Evolutionary conservation across 768 basidiomycete genomes (phyloP), one percentile per base, ranked within the genome.

Genomic region (Tylopilus sp.): DNA sequence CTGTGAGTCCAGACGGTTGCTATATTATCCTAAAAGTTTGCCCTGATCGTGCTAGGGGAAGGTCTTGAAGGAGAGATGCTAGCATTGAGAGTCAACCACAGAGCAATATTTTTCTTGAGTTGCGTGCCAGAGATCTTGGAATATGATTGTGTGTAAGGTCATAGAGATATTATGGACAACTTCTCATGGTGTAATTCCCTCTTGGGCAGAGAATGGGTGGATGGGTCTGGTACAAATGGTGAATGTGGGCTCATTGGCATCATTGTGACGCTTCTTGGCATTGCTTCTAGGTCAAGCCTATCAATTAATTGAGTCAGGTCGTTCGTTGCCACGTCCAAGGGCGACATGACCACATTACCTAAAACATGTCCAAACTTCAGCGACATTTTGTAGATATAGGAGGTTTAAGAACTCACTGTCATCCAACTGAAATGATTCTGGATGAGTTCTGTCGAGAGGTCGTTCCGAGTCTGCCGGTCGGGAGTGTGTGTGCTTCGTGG

Each of bases 291-390:
- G 58, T 91, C 87, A n/a, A 92, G 76, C n/a, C 80, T 79, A 55
- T 85, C 87, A 65, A 92, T 88, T 4, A 92, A 72, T 51, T 82
- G 81, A 0, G 86, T 89, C 4, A 92, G 78, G 37, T 92, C 89
- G 45, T 88, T 82, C 1, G 89, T 92, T 0, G 87, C 89, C 0
- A 87, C 87, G 56, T 86, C 86, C n/a, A 91, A 72, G 28, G 89
- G 78, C 0, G 84, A 87, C 2, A 89, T 63, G 14, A 81, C 81
- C 55, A 78, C 88, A 80, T 56, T 54, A 5, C 70, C 61, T 71
- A 38, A 3, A 17, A 30, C n/a, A 7, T n/a, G n/a, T n/a, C n/a
- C n/a, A n/a, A n/a, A 45, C 1, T 7, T 56, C 1, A 62, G 44
- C n/a, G 13, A 41, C 4, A 9, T 12, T 30, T 28, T n/a, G n/a